Conservation (phyloP, 2,329 filamentous ascomycete genomes). For the Neopestalotiopsis clavispora region DNA sequence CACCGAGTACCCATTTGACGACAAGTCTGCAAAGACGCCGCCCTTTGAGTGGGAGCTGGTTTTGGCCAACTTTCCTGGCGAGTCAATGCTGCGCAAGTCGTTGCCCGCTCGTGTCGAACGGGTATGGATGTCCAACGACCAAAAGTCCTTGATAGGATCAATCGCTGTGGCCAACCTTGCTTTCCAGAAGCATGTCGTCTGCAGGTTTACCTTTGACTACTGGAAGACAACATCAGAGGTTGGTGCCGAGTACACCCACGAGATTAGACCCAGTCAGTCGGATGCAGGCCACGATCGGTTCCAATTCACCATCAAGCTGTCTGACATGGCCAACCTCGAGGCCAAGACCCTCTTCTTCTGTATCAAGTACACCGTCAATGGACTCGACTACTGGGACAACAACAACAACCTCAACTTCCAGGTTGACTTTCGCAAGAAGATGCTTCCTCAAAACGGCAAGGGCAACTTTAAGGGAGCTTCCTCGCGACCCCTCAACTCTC, state of each 20-base stretch:
- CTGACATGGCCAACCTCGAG: constrained; percentile 89
- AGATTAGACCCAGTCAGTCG: constrained; percentile 70
- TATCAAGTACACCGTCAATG: constrained; percentile 83
- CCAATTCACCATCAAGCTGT: constrained; percentile 90
- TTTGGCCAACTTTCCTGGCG: constrained; percentile 79
- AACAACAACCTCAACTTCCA: constrained; percentile 89
- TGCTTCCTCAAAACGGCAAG: constrained; percentile 65
- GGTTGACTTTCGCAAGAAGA: constrained; percentile 87
- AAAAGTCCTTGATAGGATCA: constrained; percentile 83
- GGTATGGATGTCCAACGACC: constrained; percentile 85
- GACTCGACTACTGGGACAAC: constrained; percentile 94
- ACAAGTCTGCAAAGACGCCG: constrained; percentile 47
- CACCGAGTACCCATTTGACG: constrained; percentile 83
- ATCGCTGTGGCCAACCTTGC: constrained; percentile 86
- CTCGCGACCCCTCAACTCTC: constrained; percentile 54
- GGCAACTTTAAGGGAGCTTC: constrained; percentile 54
- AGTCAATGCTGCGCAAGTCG: constrained; percentile 65
- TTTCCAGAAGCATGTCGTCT: constrained; percentile 88
- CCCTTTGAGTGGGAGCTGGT: constrained; percentile 87
- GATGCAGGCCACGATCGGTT: constrained; percentile 82
- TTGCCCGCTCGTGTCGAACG: constrained; percentile 81
- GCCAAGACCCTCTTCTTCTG: constrained; percentile 93
- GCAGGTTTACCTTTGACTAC: constrained; percentile 94
- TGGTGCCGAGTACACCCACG: constrained; percentile 82
- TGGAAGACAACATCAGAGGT: constrained; percentile 99